Base-by-base conservation (phyloP, 2,329 filamentous ascomycete genomes). In the Ilyonectria destructans region DNA sequence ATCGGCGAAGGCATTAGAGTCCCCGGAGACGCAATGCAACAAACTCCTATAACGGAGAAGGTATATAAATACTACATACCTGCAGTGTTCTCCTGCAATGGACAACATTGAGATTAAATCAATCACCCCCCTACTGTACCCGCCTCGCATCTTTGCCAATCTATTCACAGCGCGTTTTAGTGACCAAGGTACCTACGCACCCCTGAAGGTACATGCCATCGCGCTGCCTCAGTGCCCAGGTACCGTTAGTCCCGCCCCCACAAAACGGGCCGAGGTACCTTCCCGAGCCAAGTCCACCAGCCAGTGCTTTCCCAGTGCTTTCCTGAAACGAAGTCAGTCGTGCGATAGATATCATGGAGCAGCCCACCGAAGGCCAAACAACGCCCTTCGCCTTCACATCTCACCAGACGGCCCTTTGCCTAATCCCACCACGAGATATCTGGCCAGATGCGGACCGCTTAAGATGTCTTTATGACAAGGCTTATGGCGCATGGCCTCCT, bases 401-500 rank as follows among this genome's bases (percentile, higher is more conserved):
- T 3, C 81, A 87, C 69, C 85, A 91, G 58, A 91, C 90, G 4
- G 89, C 90, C 2, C 78, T 92, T 33, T 90, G 89, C 71, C 75
- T 91, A 19, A 80, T 92, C 7, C 89, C 89, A 3, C 88, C 89
- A 0, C 71, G 73, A 23, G 71, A 81, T 56, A 75, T 86, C 40
- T 88, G 86, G 81, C 69, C 81, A 1, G 73, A 85, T 4, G 77
- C 91, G 58, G 84, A 92, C 71, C 80, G 81, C 15, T 78, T 93
- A 3, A 86, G 91, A 51, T 83, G 82, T n/a, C 80, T 90, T 13
- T 90, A 92, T 78, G 91, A 93, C 77, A 89, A 88, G 68, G 84
- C 86, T 0, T 87, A 86, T 70, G 82, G 82, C 29, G 88, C 84
- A 78, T 93, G 91, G 91, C 90, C 90, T 4, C 88, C 90, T 13